These are phyloP conservation scores for Vararia minispora DNA, from an alignment of 768 basidiomycete genomes.

Conservation along the genomic window DNA sequence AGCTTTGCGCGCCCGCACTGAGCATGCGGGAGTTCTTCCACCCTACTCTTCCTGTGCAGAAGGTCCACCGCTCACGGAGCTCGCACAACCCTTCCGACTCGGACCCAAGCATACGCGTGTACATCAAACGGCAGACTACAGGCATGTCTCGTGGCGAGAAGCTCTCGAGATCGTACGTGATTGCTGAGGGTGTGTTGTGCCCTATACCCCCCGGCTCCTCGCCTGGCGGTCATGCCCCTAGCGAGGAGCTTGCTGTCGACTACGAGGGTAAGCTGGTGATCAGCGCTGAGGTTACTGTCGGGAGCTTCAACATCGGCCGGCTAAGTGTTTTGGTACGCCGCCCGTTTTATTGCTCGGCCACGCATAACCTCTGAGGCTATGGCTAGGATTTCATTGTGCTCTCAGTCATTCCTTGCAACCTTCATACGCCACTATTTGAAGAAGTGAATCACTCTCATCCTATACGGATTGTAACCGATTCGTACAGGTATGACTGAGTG, in stretches of 20 bases:
- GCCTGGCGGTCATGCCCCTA: constrained; percentile 11
- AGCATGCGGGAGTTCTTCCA: constrained; percentile 37
- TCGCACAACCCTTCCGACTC: neutral
- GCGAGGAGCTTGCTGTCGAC: constrained; percentile 32
- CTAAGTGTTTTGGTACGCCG: constrained; percentile 39
- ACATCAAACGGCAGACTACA: constrained; percentile 38
- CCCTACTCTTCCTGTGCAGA: constrained; percentile 9
- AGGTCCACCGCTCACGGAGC: constrained; percentile 13
- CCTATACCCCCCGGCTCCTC: constrained; percentile 30
- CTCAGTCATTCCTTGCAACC: constrained; percentile 28
- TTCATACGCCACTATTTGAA: constrained; percentile 24
- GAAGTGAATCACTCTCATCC: constrained; percentile 35
- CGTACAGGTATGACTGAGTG: constrained; percentile 20
- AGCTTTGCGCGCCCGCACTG: constrained; percentile 35
- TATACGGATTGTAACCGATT: constrained; percentile 49
- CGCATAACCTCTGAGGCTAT: neutral
- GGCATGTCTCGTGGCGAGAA: constrained; percentile 26
- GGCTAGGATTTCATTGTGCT: constrained; percentile 50
- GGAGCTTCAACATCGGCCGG: constrained; percentile 35
- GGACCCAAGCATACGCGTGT: constrained; percentile 31
- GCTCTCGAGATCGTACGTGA: constrained; percentile 26
- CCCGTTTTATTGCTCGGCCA: neutral
- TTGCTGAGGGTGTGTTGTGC: constrained; percentile 40
- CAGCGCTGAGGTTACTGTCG: constrained; percentile 26
- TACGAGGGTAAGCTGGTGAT: constrained; percentile 47